phyloP scores from a whole-genome alignment of 2,329 filamentous ascomycete genomes.

The Fusarium chaquense region DNA sequence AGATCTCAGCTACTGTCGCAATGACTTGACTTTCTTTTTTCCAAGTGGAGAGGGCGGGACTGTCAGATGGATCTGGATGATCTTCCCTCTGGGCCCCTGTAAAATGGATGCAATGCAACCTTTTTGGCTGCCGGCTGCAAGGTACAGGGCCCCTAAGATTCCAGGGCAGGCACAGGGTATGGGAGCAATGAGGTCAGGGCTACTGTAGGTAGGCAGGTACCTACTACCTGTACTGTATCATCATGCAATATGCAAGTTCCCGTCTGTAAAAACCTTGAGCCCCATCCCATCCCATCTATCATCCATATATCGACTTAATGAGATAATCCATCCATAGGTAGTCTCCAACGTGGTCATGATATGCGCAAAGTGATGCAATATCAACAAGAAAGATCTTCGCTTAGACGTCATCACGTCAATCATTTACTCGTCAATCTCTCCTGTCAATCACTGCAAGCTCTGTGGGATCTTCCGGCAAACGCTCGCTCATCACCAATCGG shows the following conservation, averaged over 20 bases:
- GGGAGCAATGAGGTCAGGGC: background rate
- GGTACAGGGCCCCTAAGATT: constrained; percentile 22
- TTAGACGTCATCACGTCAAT: constrained; percentile 22
- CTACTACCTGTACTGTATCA: too few species aligned
- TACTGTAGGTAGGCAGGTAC: background rate
- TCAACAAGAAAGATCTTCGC: constrained; percentile 7
- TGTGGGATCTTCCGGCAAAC: constrained; percentile 13
- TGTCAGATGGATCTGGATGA: constrained; percentile 26
- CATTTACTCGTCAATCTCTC: constrained; percentile 7
- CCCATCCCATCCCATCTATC: background rate
- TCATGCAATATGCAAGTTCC: background rate
- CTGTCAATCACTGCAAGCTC: background rate
- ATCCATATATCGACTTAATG: background rate
- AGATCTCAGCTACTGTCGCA: background rate
- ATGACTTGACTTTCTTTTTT: background rate
- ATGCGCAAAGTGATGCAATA: constrained; percentile 20
- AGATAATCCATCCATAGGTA: background rate
- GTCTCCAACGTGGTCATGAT: background rate
- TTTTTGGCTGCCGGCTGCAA: constrained; percentile 29
- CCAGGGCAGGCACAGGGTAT: constrained; percentile 2
- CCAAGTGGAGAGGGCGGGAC: background rate
- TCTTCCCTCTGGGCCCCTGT: constrained; percentile 1
- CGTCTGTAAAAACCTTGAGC: background rate
- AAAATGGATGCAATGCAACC: constrained; percentile 31
- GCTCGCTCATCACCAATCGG: constrained; percentile 21